Evolutionary conservation across 2,329 filamentous ascomycete genomes (phyloP).

Genomic region (Scedosporium apiospermum): DNA sequence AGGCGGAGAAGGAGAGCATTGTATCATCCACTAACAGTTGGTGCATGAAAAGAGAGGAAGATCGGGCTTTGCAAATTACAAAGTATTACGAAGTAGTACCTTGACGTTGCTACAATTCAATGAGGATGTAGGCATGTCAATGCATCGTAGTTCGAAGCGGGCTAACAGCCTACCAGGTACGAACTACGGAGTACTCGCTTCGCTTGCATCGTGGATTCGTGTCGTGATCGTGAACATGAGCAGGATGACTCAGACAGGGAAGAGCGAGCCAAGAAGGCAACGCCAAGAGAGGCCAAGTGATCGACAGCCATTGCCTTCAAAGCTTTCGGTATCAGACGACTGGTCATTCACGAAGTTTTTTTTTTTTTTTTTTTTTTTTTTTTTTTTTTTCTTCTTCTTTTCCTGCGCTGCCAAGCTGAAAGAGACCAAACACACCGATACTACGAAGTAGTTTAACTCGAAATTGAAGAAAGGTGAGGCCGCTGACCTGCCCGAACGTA

Average conservation of each 20-base stretch:
- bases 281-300: neutral
- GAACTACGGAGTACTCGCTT: neutral
- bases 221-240: neutral
- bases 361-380: neutral
- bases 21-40: neutral
- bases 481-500: neutral
- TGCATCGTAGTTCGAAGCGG: neutral
- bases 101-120: neutral
- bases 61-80: neutral
- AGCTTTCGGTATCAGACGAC: neutral
- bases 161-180: no score
- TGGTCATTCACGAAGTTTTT: no score
- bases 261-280: neutral
- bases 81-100: neutral
- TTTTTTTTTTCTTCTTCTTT: neutral
- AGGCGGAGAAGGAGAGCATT: neutral
- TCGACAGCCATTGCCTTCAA: neutral
- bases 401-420: neutral
- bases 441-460: no score
- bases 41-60: neutral
- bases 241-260: neutral
- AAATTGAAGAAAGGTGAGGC: neutral
- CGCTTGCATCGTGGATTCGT: neutral
- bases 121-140: neutral
- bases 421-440: neutral